Evolutionary conservation across 331 rosid species (phyloP), one percentile per base, ranked within the genome.

Genomic region (Rhamnella rubrinervis): DNA sequence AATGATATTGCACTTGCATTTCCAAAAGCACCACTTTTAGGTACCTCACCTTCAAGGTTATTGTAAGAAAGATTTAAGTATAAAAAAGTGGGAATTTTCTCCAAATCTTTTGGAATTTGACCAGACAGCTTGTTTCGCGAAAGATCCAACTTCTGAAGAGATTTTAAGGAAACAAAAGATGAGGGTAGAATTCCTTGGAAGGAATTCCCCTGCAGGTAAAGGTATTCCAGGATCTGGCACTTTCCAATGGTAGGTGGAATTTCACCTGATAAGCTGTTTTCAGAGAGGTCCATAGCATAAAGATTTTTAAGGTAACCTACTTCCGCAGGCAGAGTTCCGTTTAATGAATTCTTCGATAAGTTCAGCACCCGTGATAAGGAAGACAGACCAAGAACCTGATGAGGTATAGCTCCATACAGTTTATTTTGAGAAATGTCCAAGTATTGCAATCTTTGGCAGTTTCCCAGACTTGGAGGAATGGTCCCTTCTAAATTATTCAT

Each of bases 11-110:
- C 50, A 17, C 62, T 63, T 66, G 53, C 59, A 55, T 75, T 74
- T 21, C 2, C 0, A 4, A 82, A 78, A 14, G 78, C 75, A 12
- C 83, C 83, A 65, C 74, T 8, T 1, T 13, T 70, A 3, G 81
- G 78, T 9, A 82, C 72, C 66, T 75, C 74, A 2, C 83, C 86
- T 21, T 63, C 44, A 26, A 75, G 52, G 66, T 19, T 44, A 31
- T 78, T 75, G 20, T 63, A 78, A 1, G 86, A 78, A 65, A 82
- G 38, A 65, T 82, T 78, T 64, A 82, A 60, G 64, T 63, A 44
- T 1, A 17, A n/a, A 8, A 76, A 10, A 50, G 9, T 15, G 20
- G 47, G 8, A n/a, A 71, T 7, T 35, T 57, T 51, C 53, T 55
- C 9, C 28, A 76, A n/a, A 40, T 5, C 75, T 44, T 72, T 6